Evolutionary conservation across 108 stramenopile species (phyloP).

Genomic region (Thalassiosira profunda): DNA sequence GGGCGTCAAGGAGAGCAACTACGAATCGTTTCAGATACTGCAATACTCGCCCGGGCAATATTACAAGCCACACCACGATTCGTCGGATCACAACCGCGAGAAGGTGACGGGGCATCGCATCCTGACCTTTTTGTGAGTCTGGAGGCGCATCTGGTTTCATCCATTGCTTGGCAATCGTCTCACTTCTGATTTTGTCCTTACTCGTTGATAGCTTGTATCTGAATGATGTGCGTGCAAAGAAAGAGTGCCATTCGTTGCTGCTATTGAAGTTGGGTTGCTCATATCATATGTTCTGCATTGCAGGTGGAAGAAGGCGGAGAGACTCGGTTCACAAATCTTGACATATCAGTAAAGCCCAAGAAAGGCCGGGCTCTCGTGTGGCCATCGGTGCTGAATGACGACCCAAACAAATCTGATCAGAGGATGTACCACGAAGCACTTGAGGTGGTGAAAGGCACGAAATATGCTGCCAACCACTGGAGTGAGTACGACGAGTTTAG

Average conservation of each 20-base stretch:
- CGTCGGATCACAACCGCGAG: conserved; percentile 23
- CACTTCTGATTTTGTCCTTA: too few species aligned
- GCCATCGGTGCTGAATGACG: conserved; percentile 58
- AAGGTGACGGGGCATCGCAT: conserved; percentile 60
- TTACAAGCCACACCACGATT: conserved; percentile 59
- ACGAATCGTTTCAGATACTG: conserved; percentile 70
- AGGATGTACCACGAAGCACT: conserved; percentile 59
- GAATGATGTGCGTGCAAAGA: too few species aligned
- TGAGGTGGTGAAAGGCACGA: conserved; percentile 54
- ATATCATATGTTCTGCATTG: too few species aligned
- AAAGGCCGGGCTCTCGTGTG: conserved; percentile 56
- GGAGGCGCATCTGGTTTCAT: too few species aligned
- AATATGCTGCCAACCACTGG: conserved; percentile 69
- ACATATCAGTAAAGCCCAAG: conserved; percentile 42
- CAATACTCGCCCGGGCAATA: conserved; percentile 55
- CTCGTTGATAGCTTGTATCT: too few species aligned
- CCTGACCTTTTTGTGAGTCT: conserved; percentile 69
- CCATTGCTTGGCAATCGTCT: too few species aligned
- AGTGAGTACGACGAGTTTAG: too few species aligned
- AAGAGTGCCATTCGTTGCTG: too few species aligned
- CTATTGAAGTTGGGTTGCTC: too few species aligned
- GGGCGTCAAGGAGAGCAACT: conserved; percentile 54
- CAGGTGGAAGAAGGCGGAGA: conserved; percentile 67
- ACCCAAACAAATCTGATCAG: conserved; percentile 44
- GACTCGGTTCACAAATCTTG: conserved; percentile 52